Base-by-base conservation (phyloP, 1,284 basidiomycete species). In the Melanopsichium pennsylvanicum region DNA sequence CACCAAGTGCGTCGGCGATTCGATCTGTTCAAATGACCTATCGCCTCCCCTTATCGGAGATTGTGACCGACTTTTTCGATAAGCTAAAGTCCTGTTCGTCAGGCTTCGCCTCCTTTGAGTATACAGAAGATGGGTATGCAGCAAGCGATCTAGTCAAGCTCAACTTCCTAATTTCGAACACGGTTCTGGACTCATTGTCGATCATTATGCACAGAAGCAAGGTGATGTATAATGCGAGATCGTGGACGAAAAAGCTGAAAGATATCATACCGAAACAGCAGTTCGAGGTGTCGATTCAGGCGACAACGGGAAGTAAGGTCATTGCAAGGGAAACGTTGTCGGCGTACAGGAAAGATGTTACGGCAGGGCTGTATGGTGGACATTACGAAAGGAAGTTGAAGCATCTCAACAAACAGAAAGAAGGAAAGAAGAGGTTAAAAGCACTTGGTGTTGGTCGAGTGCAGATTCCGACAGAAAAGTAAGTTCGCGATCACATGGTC, bases 321-420 rank as follows among this genome's bases (percentile, higher is more conserved):
- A 87, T 97, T 43, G 92, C 95, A 4, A 86, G 94, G 42, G 93
- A 96, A 81, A 94, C 83, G 71, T 74, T 70, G 54, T 68, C 59
- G 21, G 72, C 75, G 25, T 78, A 72, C 37, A 29, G 70, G 5
- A 71, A 95, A 54, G 95, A 98, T 74, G 95, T 98, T 21, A 96
- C 93, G 0, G 93, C 93, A 13, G 93, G 93, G 0, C 83, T 97
- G 36, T 96, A 96, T 75, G 93, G 93, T 80, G 92, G 92, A 86
- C 64, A 67, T 83, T 73, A 56, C 39, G 68, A 75, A 27, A 49
- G 73, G 21, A 79, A 79, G 51, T 54, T 76, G 39, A 74, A 76
- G 57, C 70, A 74, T 31, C 62, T 79, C 27, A 63, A 72, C 44
- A 76, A 79, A 50, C 76, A 80, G 50, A 80, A 78, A 45, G 77